Conservation (phyloP, 2,329 filamentous ascomycete genomes). For the Penicillium sp. region DNA sequence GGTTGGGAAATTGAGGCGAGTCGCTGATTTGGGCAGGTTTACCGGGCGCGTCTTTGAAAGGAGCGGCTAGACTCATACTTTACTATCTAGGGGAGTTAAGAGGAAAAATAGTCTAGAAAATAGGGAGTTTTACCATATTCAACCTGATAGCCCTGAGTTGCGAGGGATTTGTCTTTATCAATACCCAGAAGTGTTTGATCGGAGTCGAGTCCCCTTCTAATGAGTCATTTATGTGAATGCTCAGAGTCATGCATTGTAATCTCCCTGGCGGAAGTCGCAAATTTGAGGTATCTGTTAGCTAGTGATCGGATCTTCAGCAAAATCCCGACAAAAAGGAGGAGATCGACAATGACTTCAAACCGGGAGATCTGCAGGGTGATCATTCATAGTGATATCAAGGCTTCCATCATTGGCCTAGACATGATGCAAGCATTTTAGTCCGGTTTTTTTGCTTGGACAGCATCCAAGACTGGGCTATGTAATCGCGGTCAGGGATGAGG, state of each 20-base stretch:
- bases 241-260: neutral
- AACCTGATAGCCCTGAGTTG: too few species aligned
- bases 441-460: neutral
- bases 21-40: neutral
- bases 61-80: neutral
- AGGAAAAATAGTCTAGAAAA: neutral
- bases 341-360: neutral
- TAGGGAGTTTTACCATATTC: too few species aligned
- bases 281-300: neutral
- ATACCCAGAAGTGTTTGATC: neutral
- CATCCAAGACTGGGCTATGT: too few species aligned
- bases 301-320: neutral
- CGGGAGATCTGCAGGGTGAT: conserved; percentile 1
- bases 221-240: neutral
- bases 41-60: neutral
- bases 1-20: neutral
- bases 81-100: neutral
- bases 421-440: conserved; percentile 1
- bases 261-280: neutral
- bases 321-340: neutral
- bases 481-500: neutral
- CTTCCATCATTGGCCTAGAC: neutral
- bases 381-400: conserved; percentile 1
- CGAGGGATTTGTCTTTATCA: neutral
- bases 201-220: neutral